Evolutionary conservation across 2,329 filamentous ascomycete genomes (phyloP), one percentile per base, ranked within the genome.

Genomic region (Calonectria naviculata): DNA sequence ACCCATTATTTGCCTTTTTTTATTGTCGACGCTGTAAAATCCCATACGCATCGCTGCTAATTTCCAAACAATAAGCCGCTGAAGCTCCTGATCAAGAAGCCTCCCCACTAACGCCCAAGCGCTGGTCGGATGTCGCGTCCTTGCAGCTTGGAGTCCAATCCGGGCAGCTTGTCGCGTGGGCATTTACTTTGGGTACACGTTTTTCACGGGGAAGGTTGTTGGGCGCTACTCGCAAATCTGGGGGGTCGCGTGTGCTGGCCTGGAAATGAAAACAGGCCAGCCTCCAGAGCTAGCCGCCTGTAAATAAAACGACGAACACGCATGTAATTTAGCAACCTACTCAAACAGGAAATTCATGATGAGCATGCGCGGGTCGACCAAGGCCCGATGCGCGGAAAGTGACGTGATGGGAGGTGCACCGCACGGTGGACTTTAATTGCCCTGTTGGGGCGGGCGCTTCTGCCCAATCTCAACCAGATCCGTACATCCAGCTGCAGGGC

Each of bases 391-490:
- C n/a, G 17, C 41, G 21, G 52, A 65, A 60, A 65, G 49, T 70
- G 67, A 70, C 67, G 62, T 65, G 67, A 65, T 61, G 67, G 24
- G 38, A 54, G 56, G 60, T 29, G 60, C 47, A 36, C 24, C 42
- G 46, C 54, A 44, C 54, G 41, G 42, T 24, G 38, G 49, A n/a
- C 44, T 67, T 61, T 61, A 67, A 61, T 61, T 61, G 65, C 54
- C 56, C 49, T 68, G 67, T 68, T 68, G 67, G 49, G 67, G 38
- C 47, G 47, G 54, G 29, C 24, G 56, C 36, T 61, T 67, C 65
- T 49, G 54, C 34, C 65, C 65, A 67, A 67, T 67, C 65, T 67
- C 65, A 61, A 65, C 67, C 67, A 65, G 64, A 52, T 65, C 61
- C 52, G 31, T 47, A 42, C 49, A 49, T 42, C 61, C 61, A 58